A percentile compares a stretch with the other conserved stretches of the same genome.
phyloP scores from a whole-genome alignment of 768 basidiomycete species.

The Glaciozyma martinii region DNA sequence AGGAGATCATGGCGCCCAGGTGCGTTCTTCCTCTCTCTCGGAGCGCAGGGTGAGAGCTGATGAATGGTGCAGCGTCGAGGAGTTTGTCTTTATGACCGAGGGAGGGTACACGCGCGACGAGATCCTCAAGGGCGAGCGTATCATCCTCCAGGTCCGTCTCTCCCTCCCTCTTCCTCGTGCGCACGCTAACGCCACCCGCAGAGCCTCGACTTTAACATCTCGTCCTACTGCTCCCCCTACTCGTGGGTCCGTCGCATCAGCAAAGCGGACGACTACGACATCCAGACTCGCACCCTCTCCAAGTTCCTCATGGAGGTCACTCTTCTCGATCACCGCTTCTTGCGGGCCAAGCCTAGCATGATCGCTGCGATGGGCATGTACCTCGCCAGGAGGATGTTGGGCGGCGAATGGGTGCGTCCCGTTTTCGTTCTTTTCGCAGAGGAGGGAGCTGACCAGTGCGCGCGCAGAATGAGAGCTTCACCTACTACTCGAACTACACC shows the following conservation, averaged over 20 bases:
- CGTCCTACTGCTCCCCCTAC: constrained; percentile 97
- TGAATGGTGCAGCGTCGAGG: constrained; percentile 54
- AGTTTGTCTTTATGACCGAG: constrained; percentile 97
- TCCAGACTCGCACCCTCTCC: constrained; percentile 91
- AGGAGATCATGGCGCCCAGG: constrained; percentile 93
- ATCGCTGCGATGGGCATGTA: constrained; percentile 97
- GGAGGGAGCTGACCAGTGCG: neutral
- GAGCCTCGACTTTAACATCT: constrained; percentile 88
- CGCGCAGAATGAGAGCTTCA: constrained; percentile 71
- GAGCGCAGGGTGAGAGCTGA: neutral
- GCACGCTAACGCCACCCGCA: constrained; percentile 19
- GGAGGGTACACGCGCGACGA: constrained; percentile 88
- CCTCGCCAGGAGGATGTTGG: constrained; percentile 84
- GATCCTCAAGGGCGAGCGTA: constrained; percentile 94
- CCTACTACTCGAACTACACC: constrained; percentile 85
- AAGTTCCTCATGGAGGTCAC: constrained; percentile 98
- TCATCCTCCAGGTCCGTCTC: constrained; percentile 61
- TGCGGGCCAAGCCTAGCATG: constrained; percentile 85
- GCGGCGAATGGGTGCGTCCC: constrained; percentile 83
- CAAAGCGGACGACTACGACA: constrained; percentile 97
- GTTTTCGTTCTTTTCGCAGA: constrained; percentile 22
- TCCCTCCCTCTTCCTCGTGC: neutral
- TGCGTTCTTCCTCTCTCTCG: constrained; percentile 26
- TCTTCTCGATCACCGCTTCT: constrained; percentile 80
- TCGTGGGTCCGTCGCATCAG: constrained; percentile 98